Conservation (phyloP, 352 stramenopile genomes). For the Blastocystis sp. region DNA sequence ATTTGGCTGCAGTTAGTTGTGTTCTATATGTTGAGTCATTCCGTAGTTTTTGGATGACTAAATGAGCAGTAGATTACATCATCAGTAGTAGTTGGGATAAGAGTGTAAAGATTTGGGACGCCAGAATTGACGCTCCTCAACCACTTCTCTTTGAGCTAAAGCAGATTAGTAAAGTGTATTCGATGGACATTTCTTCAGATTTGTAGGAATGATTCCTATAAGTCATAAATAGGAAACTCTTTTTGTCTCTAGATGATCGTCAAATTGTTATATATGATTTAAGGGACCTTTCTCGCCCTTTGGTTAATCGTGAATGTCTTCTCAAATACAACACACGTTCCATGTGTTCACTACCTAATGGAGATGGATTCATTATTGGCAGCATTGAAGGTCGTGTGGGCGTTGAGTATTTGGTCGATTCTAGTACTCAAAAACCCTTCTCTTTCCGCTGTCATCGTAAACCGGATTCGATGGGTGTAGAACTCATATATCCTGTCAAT, state of each 20-base stretch:
- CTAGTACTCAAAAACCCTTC: constrained; percentile 75
- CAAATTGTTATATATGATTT: constrained; percentile 76
- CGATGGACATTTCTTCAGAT: constrained; percentile 67
- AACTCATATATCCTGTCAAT: constrained; percentile 86
- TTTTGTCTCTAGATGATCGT: constrained; percentile 44
- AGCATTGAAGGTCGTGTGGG: constrained; percentile 88
- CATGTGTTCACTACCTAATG: constrained; percentile 70
- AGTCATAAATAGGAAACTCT: constrained; percentile 43
- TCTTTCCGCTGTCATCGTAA: constrained; percentile 92
- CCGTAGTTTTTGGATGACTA: background rate
- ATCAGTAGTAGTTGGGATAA: constrained; percentile 52
- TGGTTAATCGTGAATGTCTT: constrained; percentile 73
- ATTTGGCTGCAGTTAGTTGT: constrained; percentile 67
- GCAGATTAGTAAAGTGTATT: constrained; percentile 72
- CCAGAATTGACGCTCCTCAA: background rate
- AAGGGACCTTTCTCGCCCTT: constrained; percentile 70
- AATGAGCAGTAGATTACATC: constrained; percentile 2
- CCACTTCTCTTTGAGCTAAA: constrained; percentile 34
- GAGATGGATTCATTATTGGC: constrained; percentile 77
- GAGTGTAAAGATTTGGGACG: constrained; percentile 55
- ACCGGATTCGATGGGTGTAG: constrained; percentile 66
- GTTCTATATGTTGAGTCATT: constrained; percentile 62
- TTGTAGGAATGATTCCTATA: constrained; percentile 66
- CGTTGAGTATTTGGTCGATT: constrained; percentile 85
- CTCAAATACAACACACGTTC: constrained; percentile 85